Evolutionary conservation across 129 eudicot genomes (phyloP).

Genomic region (Tanacetum coccineum): DNA sequence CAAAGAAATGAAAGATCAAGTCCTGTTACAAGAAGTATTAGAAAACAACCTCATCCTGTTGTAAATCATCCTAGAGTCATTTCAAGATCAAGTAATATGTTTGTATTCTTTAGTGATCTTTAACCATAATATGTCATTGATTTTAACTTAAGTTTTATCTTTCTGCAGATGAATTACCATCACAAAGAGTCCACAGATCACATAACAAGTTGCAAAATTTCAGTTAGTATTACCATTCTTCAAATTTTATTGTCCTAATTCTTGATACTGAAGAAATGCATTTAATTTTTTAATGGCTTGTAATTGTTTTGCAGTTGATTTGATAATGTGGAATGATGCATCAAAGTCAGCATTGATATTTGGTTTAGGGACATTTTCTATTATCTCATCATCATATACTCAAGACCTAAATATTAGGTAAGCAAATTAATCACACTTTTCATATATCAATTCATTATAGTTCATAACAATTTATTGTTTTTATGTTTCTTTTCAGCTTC

Average conservation of each 20-base stretch:
- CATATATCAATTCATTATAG: constrained; percentile 2
- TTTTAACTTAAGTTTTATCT: constrained; percentile 13
- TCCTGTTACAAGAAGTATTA: constrained; percentile 36
- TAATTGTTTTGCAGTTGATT: constrained; percentile 54
- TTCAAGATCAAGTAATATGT: constrained; percentile 47
- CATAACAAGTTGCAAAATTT: constrained; percentile 61
- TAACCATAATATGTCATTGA: background rate
- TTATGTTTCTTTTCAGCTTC: constrained; percentile 47
- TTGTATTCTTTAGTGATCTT: constrained; percentile 6
- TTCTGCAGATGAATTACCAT: constrained; percentile 29
- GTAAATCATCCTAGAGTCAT: constrained; percentile 40
- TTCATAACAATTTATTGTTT: constrained; percentile 9
- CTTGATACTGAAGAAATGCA: constrained; percentile 8
- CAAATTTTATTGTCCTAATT: background rate
- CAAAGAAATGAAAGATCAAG: constrained; percentile 37
- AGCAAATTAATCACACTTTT: constrained; percentile 6
- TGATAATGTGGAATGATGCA: constrained; percentile 83
- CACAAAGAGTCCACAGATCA: constrained; percentile 41
- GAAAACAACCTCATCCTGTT: constrained; percentile 38
- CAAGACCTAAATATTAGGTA: constrained; percentile 81
- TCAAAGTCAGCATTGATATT: constrained; percentile 80
- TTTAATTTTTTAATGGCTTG: constrained; percentile 7
- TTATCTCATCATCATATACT: constrained; percentile 76
- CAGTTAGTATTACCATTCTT: constrained; percentile 36
- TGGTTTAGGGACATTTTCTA: constrained; percentile 76